Conservation (phyloP, 108 stramenopile genomes). For the Cyclotella kingstonii region DNA sequence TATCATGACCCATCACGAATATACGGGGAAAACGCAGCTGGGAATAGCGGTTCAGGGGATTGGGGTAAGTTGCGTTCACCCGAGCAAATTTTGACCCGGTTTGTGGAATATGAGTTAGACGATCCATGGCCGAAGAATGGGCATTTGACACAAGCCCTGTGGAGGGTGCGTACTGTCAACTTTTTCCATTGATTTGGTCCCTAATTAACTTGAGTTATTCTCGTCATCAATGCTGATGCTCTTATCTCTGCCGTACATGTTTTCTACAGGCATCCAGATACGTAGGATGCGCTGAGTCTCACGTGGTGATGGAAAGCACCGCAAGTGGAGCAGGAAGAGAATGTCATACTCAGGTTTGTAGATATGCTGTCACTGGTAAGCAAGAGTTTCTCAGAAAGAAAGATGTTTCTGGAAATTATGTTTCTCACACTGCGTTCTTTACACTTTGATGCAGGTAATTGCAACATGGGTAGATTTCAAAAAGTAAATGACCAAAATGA, state of each 20-base stretch:
- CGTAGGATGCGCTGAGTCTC: conserved; percentile 38
- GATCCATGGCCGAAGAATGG: conserved; percentile 28
- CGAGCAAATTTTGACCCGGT: conserved; percentile 24
- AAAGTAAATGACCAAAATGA: conserved; percentile 2
- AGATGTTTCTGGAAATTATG: too few species aligned
- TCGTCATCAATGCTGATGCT: too few species aligned
- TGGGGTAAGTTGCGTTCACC: conserved; percentile 18
- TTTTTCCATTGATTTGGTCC: too few species aligned
- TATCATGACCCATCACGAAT: conserved; percentile 19
- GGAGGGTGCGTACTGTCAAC: conserved; percentile 4
- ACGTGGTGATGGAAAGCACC: conserved; percentile 3
- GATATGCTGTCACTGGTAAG: conserved; percentile 6
- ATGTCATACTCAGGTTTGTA: conserved; percentile 39
- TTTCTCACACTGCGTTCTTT: not conserved
- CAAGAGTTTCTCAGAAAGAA: too few species aligned
- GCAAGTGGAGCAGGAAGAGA: not conserved
- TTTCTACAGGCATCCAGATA: conserved; percentile 19
- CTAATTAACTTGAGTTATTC: not conserved
- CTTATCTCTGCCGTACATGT: not conserved
- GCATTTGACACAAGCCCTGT: conserved; percentile 28
- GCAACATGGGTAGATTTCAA: conserved; percentile 17
- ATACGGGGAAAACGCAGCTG: conserved; percentile 32
- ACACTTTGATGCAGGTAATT: conserved; percentile 20
- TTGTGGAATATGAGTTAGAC: conserved; percentile 31
- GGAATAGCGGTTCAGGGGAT: conserved; percentile 16